Base-by-base conservation (phyloP, 148 eudicot genomes). In the Simmondsia chinensis region DNA sequence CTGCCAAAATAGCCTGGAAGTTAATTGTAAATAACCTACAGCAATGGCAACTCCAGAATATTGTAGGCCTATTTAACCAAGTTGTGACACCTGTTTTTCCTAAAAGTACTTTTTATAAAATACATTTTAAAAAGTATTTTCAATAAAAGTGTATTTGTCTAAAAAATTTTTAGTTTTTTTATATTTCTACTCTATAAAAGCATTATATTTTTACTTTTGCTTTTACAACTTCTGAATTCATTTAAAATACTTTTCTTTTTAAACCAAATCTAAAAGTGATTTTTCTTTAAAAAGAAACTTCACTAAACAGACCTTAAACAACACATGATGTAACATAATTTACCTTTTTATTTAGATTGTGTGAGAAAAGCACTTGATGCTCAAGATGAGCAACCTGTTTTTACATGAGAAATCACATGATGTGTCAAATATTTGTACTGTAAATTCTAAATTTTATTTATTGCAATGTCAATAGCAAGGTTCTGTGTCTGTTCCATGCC, bases 381-480 rank as follows among this genome's bases (percentile, higher is more conserved):
- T 64, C 78, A 55, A 86, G 70, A 10, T 71, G 74, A 62, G 87
- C 83, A 38, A 69, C 69, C 95, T 84, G 73, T 25, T 60, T 69
- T 33, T 20, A 19, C 19, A 50, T 47, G 31, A 33, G 38, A 20
- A 25, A 8, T 10, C 47, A 42, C 37, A 63, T 27, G 22, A 30
- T 27, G 20, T 9, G 18, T 36, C 13, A 7, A 30, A 2, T 15
- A 19, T 11, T 2, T 35, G 19, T 13, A n/a, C 8, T 1, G 5
- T 3, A 1, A 10, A 35, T n/a, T 2, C 5, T 13, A 35, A 1
- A 13, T 6, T 14, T 35, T 2, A 35, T 1, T 1, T 35, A 14
- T 37, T 16, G 2, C 19, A n/a, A 16, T 16, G 21, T 6, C 21
- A 37, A 5, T 6, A 37, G 24, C 28, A 20, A 41, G 46, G 16